phyloP scores from a whole-genome alignment of 225 moss, liverwort and hornwort species.

The Sphagnum contortum region DNA sequence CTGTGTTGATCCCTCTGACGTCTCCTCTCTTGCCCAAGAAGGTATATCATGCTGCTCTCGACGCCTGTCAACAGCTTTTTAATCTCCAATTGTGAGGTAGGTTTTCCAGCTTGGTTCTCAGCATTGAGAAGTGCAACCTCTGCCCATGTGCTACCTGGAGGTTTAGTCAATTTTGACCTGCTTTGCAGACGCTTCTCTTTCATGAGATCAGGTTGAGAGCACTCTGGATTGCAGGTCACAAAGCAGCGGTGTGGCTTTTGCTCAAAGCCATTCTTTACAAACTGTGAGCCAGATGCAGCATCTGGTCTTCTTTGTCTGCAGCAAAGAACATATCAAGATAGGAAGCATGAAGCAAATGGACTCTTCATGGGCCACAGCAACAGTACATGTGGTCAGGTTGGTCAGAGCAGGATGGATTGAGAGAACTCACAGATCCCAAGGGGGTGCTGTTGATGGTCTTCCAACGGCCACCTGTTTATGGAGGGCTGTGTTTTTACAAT shows the following conservation, averaged over 20 bases:
- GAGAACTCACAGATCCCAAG: conserved; percentile 27
- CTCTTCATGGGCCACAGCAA: too few species aligned
- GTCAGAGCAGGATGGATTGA: too few species aligned
- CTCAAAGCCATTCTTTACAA: conserved; percentile 10
- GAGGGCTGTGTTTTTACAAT: conserved; percentile 16
- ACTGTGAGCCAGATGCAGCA: conserved; percentile 11
- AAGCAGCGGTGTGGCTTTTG: conserved; percentile 11
- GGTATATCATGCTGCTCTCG: conserved; percentile 69
- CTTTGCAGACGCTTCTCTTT: conserved; percentile 7
- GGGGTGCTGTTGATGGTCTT: conserved; percentile 13
- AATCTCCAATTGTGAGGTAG: conserved; percentile 22
- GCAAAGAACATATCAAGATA: neutral
- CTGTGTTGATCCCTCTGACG: conserved; percentile 18
- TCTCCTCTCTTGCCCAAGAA: conserved; percentile 73
- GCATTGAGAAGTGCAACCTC: conserved; percentile 21
- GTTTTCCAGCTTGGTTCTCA: conserved; percentile 11
- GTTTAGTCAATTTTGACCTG: conserved; percentile 7
- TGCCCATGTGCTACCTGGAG: conserved; percentile 10
- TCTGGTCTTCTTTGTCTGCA: conserved; percentile 23
- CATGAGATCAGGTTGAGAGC: conserved; percentile 6
- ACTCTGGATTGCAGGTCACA: conserved; percentile 27
- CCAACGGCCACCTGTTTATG: conserved; percentile 19
- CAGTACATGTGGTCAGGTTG: too few species aligned
- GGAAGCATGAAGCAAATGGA: too few species aligned
- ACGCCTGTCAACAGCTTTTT: conserved; percentile 42